Conservation (phyloP, 202 grass and related monocot genomes). For the Brachypodium distachyon region DNA sequence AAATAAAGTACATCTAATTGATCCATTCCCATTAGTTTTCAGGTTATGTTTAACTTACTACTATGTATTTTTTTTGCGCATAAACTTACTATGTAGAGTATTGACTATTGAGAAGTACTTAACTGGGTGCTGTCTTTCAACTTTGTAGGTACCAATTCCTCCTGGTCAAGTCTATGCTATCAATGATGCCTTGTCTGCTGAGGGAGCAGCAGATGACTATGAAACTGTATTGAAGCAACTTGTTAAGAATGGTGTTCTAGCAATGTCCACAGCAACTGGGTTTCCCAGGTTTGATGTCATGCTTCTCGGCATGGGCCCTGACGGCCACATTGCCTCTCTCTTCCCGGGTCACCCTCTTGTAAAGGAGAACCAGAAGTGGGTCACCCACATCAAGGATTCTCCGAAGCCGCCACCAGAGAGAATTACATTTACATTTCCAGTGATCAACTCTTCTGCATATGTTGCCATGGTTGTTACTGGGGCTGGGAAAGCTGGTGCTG, state of each 20-base stretch:
- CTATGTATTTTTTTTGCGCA: too few species aligned
- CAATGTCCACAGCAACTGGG: constrained; percentile 40
- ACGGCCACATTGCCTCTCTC: constrained; percentile 93
- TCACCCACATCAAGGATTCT: constrained; percentile 82
- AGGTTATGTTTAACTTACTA: not conserved
- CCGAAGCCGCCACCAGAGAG: constrained; percentile 89
- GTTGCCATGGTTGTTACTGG: constrained; percentile 88
- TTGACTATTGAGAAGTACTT: not conserved
- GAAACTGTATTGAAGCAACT: constrained; percentile 72
- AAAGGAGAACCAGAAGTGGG: constrained; percentile 65
- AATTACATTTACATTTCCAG: constrained; percentile 93
- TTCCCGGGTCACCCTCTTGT: constrained; percentile 87
- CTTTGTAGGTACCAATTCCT: constrained; percentile 72
- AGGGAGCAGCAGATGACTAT: constrained; percentile 87
- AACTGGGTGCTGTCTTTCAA: not conserved
- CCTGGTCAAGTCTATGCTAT: constrained; percentile 75
- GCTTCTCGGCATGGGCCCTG: constrained; percentile 95
- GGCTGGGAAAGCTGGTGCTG: constrained; percentile 47
- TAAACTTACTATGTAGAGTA: too few species aligned
- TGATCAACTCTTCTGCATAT: constrained; percentile 83
- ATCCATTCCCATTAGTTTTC: not conserved
- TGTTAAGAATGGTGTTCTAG: constrained; percentile 52
- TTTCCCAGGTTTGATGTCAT: constrained; percentile 80
- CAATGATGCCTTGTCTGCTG: constrained; percentile 78
- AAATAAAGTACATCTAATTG: not conserved